phyloP scores from a whole-genome alignment of 345 rosid genomes.

The Balakata baccata region DNA sequence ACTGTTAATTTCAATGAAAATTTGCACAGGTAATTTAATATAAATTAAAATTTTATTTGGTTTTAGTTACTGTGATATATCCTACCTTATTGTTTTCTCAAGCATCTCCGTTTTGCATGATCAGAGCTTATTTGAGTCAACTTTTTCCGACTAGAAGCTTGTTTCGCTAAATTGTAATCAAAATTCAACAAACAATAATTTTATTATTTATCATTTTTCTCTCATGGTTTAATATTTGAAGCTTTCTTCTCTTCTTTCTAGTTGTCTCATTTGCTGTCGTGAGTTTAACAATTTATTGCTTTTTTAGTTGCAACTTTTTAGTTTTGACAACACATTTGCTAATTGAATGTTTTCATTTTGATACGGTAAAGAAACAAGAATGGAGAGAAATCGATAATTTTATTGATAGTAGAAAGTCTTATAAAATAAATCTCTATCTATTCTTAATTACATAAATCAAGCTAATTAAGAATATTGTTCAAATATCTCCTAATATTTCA shows the following conservation, averaged over 20 bases:
- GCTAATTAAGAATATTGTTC: too few relatives aligned
- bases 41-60: not conserved
- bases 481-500: too few relatives aligned
- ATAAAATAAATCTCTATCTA: too few relatives aligned
- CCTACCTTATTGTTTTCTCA: not conserved
- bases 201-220: not conserved
- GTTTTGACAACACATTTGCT: not conserved
- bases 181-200: not conserved
- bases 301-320: not conserved
- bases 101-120: not conserved
- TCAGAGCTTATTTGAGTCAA: not conserved
- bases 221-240: not conserved
- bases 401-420: too few relatives aligned
- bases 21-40: slow-evolving; percentile 62
- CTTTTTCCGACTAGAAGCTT: not conserved
- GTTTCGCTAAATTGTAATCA: not conserved
- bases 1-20: slow-evolving; percentile 65
- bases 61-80: not conserved
- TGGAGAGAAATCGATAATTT: too few relatives aligned
- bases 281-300: too few relatives aligned
- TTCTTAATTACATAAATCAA: too few relatives aligned
- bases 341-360: not conserved
- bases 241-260: not conserved
- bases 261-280: not conserved
- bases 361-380: too few relatives aligned